Conservation (phyloP, 225 moss, liverwort and hornwort genomes). For the Thuidium tamariscinum region DNA sequence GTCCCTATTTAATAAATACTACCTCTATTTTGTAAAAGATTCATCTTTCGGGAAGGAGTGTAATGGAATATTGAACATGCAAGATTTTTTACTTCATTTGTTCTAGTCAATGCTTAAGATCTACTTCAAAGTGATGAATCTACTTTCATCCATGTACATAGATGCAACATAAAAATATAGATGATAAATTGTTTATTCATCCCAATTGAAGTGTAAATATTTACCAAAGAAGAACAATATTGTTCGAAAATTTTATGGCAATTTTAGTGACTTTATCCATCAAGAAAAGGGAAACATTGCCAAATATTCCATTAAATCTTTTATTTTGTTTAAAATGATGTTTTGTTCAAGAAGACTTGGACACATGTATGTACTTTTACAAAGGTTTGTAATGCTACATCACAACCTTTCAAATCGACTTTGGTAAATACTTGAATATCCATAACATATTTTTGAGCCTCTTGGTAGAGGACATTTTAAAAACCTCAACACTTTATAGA, state of each 20-base stretch:
- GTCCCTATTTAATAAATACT: neutral
- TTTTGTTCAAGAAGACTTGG: neutral
- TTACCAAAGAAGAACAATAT: neutral
- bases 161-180: neutral
- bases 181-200: neutral
- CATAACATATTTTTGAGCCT: neutral
- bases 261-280: neutral
- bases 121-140: neutral
- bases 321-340: neutral
- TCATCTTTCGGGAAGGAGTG: no score
- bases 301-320: neutral
- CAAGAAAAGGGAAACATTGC: neutral
- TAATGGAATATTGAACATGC: neutral
- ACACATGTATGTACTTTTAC: neutral
- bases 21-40: no score
- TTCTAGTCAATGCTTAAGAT: neutral
- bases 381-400: neutral
- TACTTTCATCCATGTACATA: neutral
- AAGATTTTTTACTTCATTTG: neutral
- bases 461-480: no score
- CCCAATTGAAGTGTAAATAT: neutral
- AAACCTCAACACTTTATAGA: no score
- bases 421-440: neutral
- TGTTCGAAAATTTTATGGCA: neutral
- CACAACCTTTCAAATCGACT: neutral